Evolutionary conservation across 2,329 filamentous ascomycete species (phyloP), one percentile per base, ranked within the genome.

Genomic region (Trichoderma koningiopsis): DNA sequence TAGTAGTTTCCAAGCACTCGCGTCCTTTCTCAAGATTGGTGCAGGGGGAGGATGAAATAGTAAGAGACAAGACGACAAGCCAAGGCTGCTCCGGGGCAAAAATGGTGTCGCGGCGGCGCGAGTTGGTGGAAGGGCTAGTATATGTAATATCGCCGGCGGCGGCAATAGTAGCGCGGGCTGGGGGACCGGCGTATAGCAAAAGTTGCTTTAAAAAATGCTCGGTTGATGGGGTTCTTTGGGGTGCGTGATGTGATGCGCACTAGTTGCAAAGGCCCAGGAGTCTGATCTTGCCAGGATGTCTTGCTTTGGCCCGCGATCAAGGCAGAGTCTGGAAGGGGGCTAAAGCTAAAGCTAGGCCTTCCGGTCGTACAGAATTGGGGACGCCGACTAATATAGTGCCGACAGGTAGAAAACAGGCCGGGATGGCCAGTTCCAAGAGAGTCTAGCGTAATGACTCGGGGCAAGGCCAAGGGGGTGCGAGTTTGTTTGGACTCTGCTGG

Each of bases 361-460:
- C 40, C 68, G 58, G 69, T 70, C 58, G 43, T 40, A 70, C 69
- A 68, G 69, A 64, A 63, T 78, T 79, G 77, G 78, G 79, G 77
- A 79, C 76, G 73, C 74, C 75, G 29, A 79, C 79, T 81, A 80
- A 79, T 80, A 80, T 80, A 80, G 79, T 79, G 76, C 76, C 76
- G 72, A 55, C 35, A 55, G 47, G 62, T 63, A 29, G 37, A 75
- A 56, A 75, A 72, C 75, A 75, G 74, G 77, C 76, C 76, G 77
- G 72, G 71, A 64, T 69, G 60, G 72, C 75, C 75, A 77, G 74
- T 72, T 76, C 76, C 72, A 79, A 79, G 72, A 74, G 73, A 78
- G 78, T 73, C 74, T 79, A 80, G 78, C 77, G 78, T 73, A 73
- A 33, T 72, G 72, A 75, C 73, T 75, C 63, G 68, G 43, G 49